Conservation (phyloP, 2,329 filamentous ascomycete species). For the Emergomyces pasteurianus region DNA sequence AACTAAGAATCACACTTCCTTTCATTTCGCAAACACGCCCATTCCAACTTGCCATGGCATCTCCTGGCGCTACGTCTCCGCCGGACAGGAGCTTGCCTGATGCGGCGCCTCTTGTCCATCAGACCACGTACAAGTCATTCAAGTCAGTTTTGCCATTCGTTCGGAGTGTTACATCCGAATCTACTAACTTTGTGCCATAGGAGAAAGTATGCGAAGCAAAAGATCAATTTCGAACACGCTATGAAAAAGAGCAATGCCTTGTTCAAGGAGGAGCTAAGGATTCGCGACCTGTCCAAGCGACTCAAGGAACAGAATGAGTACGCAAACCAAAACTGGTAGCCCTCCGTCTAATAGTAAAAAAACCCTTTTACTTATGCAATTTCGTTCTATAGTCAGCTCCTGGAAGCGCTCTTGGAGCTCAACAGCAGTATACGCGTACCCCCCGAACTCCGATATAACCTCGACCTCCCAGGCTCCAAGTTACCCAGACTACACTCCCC, state of each 20-base stretch:
- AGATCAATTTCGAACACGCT: constrained; percentile 69
- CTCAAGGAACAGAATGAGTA: constrained; percentile 91
- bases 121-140: constrained; percentile 53
- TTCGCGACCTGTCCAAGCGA: constrained; percentile 66
- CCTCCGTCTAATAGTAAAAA: not conserved
- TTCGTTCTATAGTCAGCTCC: constrained; percentile 55
- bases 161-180: not conserved
- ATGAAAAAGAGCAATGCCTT: constrained; percentile 53
- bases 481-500: constrained; percentile 30
- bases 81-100: constrained; percentile 23
- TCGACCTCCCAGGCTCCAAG: constrained; percentile 39
- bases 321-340: constrained; percentile 18
- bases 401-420: constrained; percentile 80
- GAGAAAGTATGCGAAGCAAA: constrained; percentile 86
- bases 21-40: not conserved
- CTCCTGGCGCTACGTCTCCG: constrained; percentile 18
- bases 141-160: constrained; percentile 36
- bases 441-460: constrained; percentile 59
- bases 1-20: not conserved
- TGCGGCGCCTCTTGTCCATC: constrained; percentile 27
- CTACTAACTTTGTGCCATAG: constrained; percentile 14
- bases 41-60: constrained; percentile 19
- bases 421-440: constrained; percentile 75
- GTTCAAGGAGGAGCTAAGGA: constrained; percentile 70
- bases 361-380: constrained; percentile 8